Percentiles rank a stretch among this genome's conserved stretches.
These are phyloP conservation scores for Lagenidium giganteum DNA, from an alignment of 352 stramenopile genomes.

Conservation along the genomic window DNA sequence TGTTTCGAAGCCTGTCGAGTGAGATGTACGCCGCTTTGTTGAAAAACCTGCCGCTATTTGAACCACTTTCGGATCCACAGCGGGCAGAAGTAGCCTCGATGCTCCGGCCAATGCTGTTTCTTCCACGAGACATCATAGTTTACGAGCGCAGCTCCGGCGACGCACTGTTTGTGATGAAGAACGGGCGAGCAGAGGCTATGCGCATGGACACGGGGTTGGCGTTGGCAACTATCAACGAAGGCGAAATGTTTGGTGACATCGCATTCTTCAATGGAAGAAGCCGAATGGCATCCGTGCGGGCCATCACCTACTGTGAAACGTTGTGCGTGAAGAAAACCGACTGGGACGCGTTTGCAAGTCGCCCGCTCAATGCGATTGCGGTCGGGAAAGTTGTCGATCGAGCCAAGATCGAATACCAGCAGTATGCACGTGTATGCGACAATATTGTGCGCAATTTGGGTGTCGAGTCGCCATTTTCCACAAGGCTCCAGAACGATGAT, in stretches of 20 bases:
- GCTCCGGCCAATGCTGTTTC: conserved; percentile 16
- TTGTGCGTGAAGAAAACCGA: conserved; percentile 5
- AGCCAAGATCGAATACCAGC: too few relatives aligned
- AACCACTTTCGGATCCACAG: conserved; percentile 13
- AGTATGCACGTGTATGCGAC: too few relatives aligned
- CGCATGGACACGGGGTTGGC: conserved; percentile 6
- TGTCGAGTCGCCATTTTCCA: too few relatives aligned
- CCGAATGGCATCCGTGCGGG: conserved; percentile 16
- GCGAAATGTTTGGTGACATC: conserved; percentile 20
- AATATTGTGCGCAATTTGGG: too few relatives aligned
- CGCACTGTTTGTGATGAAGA: conserved; percentile 17
- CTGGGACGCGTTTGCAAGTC: conserved; percentile 3
- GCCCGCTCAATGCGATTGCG: not conserved
- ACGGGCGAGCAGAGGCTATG: conserved; percentile 10
- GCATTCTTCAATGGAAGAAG: conserved; percentile 18
- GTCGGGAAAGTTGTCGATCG: too few relatives aligned
- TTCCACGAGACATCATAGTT: conserved; percentile 24
- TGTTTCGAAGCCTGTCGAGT: conserved; percentile 13
- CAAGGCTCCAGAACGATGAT: too few relatives aligned
- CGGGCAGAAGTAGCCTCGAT: conserved; percentile 16
- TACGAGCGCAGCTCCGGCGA: conserved; percentile 15
- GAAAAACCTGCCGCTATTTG: conserved; percentile 16
- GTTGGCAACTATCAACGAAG: conserved; percentile 12
- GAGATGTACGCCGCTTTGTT: conserved; percentile 21
- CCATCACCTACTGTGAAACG: conserved; percentile 20